These are phyloP conservation scores for Stagonosporopsis tanaceti DNA, from an alignment of 2,329 filamentous ascomycete genomes.

Conservation along the genomic window DNA sequence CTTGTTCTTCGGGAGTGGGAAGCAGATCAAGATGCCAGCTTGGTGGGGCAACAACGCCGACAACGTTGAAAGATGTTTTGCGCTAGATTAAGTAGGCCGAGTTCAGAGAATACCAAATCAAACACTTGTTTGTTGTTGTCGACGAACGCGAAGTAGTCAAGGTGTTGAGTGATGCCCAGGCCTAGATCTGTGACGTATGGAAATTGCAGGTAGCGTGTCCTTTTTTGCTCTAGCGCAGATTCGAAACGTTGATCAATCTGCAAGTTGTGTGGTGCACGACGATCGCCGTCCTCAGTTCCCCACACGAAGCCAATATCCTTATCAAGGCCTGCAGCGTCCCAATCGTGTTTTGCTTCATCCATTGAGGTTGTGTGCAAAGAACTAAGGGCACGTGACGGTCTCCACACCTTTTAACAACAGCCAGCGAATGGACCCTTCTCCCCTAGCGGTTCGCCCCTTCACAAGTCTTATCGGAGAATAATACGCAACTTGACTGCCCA, in stretches of 20 bases:
- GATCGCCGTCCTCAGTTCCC: constrained; percentile 9
- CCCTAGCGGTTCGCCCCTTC: not conserved
- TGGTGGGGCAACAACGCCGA: constrained; percentile 70
- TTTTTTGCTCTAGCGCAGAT: constrained; percentile 3
- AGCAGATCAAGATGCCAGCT: constrained; percentile 66
- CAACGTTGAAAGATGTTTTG: constrained; percentile 67
- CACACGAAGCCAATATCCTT: constrained; percentile 5
- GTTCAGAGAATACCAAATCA: not conserved
- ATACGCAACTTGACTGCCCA: not conserved
- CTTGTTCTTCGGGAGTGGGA: constrained; percentile 65
- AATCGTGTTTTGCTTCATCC: not conserved
- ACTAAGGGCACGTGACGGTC: not conserved
- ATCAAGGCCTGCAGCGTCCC: not conserved
- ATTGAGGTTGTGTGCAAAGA: not conserved
- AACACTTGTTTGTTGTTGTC: not conserved
- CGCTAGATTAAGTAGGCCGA: constrained; percentile 43
- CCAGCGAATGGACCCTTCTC: not conserved
- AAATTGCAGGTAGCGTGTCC: not conserved
- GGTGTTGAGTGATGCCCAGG: not conserved
- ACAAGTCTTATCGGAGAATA: constrained; percentile 8
- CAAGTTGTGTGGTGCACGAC: constrained; percentile 6
- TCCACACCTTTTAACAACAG: not conserved
- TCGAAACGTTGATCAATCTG: constrained; percentile 18
- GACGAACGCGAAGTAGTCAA: not conserved
- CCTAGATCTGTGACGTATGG: constrained; percentile 15